These are phyloP conservation scores for Lagenidium sp. DNA, from an alignment of 352 stramenopile species.

Conservation along the genomic window DNA sequence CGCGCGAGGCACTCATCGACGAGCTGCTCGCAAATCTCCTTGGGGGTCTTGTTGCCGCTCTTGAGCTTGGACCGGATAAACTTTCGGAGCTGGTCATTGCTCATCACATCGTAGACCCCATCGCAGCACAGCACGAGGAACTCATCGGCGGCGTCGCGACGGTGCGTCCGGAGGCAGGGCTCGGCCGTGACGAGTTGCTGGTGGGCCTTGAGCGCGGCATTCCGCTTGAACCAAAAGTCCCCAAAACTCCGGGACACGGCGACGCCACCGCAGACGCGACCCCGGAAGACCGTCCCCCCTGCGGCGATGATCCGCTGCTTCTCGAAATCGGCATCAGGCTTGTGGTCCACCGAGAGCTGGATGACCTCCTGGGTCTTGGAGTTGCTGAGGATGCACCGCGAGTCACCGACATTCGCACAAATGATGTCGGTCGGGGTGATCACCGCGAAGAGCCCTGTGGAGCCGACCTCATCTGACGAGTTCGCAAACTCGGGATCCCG, in stretches of 20 bases:
- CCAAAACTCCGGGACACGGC: constrained; percentile 82
- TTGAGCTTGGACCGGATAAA: constrained; percentile 83
- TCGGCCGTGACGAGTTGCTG: constrained; percentile 83
- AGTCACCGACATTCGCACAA: constrained; percentile 79
- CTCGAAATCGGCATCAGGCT: constrained; percentile 79
- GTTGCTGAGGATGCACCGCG: constrained; percentile 79
- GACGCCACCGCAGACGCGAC: constrained; percentile 75
- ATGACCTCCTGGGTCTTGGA: constrained; percentile 53
- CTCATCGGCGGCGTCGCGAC: constrained; percentile 74
- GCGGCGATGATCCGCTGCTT: constrained; percentile 80
- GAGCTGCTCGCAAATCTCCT: constrained; percentile 65
- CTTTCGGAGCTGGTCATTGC: constrained; percentile 89
- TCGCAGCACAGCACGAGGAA: constrained; percentile 91
- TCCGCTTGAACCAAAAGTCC: constrained; percentile 87
- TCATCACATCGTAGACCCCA: constrained; percentile 94
- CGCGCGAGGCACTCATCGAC: constrained; percentile 78
- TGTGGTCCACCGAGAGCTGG: constrained; percentile 82
- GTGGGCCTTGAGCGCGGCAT: constrained; percentile 62
- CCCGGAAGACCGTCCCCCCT: constrained; percentile 76
- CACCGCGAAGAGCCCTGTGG: constrained; percentile 72
- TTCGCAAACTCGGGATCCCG: constrained; percentile 50
- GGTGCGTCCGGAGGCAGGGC: constrained; percentile 70
- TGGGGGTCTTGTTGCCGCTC: constrained; percentile 35
- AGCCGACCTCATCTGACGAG: constrained; percentile 73
- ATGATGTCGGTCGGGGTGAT: constrained; percentile 77